A percentile compares a stretch with the other conserved stretches of the same genome.
These are phyloP conservation scores for Crithidia acanthocephali DNA, from an alignment of 208 protist genomes.

Conservation along the genomic window DNA sequence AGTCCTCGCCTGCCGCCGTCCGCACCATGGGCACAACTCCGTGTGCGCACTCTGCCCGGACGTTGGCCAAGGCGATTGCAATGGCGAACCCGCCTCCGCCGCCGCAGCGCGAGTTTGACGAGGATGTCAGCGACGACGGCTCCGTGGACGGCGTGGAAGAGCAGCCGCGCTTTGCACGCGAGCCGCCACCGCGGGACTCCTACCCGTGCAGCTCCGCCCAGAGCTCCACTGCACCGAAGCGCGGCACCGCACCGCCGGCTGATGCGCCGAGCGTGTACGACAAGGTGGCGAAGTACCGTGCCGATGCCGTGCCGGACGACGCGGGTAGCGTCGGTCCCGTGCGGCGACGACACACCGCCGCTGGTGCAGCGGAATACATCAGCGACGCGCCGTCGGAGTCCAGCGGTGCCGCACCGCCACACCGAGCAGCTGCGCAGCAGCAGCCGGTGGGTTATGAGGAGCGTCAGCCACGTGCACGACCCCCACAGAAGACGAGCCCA, in stretches of 20 bases:
- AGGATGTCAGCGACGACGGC: background rate
- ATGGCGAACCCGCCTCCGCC: background rate
- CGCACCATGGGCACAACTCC: conserved; percentile 15
- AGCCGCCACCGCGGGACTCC: background rate
- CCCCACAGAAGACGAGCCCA: background rate
- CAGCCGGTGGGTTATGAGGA: background rate
- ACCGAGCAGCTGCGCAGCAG: background rate
- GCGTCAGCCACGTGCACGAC: background rate
- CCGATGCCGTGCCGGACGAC: background rate
- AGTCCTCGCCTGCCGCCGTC: background rate
- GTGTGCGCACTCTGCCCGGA: conserved; percentile 29
- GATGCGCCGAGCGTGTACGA: conserved; percentile 8
- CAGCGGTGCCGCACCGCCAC: conserved; percentile 4
- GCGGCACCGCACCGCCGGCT: background rate
- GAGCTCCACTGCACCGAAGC: conserved; percentile 3
- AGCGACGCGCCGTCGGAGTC: conserved; percentile 9
- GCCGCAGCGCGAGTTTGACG: background rate
- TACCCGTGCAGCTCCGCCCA: background rate
- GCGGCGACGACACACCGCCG: background rate
- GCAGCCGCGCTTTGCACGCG: background rate
- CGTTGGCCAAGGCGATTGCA: conserved; percentile 20
- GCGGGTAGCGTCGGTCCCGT: background rate
- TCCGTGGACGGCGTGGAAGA: background rate
- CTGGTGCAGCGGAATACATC: background rate
- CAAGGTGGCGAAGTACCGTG: conserved; percentile 3